Evolutionary conservation across 306 rosid genomes (phyloP), one percentile per base, ranked within the genome.

Genomic region (Myrica gale): DNA sequence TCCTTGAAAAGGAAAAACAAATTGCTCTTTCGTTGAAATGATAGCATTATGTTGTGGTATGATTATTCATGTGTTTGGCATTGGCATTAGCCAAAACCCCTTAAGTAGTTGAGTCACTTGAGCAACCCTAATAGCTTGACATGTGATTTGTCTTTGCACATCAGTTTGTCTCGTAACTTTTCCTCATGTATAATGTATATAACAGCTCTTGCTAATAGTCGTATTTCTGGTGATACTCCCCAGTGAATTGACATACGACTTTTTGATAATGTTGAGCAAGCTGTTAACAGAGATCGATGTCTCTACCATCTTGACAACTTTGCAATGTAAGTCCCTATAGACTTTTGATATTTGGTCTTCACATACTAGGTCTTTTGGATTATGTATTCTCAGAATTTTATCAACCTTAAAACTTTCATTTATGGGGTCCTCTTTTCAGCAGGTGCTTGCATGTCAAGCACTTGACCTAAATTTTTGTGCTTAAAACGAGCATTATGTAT

Each of bases 221-320:
- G 37, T 81, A 23, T 47, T 26, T 87, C 58, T 80, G 72, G 21
- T 44, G 69, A 76, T 88, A 54, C 66, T 76, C 78, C 84, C 81
- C 95, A 95, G 97, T 82, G 97, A 95, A 79, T 84, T 95, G 62
- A 85, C 92, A 79, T 95, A 84, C 73, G 97, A 95, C 85, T 92
- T 95, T 82, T 84, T 94, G 69, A 63, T 74, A 74, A 74, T 85
- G 83, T 75, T 94, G 97, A 81, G 97, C 90, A 87, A 91, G 88
- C 80, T 83, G 55, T 80, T 94, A 75, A 79, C 85, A 4, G 98
- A 91, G 89, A 68, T 84, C 41, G 98, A 94, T 69, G 96, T 94
- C 79, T 90, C 97, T 69, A 89, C 88, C 82, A 94, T 94, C 81
- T 84, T 88, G 85, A 82, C 90, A 47, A 73, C 90, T 76, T 80